Base-by-base conservation (phyloP, 192 early-diverging fungal species). In the Coemansia sp. region DNA sequence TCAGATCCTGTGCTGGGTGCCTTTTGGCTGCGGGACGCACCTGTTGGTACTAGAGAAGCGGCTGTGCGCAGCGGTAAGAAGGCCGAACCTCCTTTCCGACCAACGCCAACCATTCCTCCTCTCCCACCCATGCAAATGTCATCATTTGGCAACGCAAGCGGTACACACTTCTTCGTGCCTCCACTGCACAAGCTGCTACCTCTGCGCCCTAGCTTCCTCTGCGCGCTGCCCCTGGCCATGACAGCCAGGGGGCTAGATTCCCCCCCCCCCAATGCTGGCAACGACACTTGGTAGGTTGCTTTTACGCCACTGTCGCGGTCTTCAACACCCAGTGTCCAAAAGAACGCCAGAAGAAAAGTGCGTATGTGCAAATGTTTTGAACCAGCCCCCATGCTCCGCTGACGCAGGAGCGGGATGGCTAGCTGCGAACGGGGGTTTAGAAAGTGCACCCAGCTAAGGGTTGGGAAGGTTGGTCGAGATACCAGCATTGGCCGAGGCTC, bases 301-400 rank as follows among this genome's bases (percentile, higher is more conserved):
- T 73, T 73, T 60, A 52, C 52, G 61, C 61, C 52, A 47, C 49
- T 62, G 60, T 52, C 25, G n/a, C 21, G 26, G 8, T 44, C 27
- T 30, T 21, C 56, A 22, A 28, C 21, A 34, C 38, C 7, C 60
- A 53, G 60, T 38, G 62, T 56, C 53, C 66, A 60, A 73, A 73
- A 73, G 71, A 73, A 73, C 62, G 71, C 61, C 71, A 73, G 57
- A 73, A 73, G 71, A 73, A 73, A 73, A 60, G 55, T 58, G 61
- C 53, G 38, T 26, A 22, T 26, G 19, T 25, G 32, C 16, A n/a
- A n/a, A 14, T 21, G 54, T 55, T 55, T 9, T 10, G 57, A 58
- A 41, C 56, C 55, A 30, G 56, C 56, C 28, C 28, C 28, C 31
- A 47, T 47, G 34, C 48, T 51, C 56, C 31, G 53, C 53, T 41